phyloP scores from a whole-genome alignment of 139 green algal genomes.

The Zygnema circumcarinatum region DNA sequence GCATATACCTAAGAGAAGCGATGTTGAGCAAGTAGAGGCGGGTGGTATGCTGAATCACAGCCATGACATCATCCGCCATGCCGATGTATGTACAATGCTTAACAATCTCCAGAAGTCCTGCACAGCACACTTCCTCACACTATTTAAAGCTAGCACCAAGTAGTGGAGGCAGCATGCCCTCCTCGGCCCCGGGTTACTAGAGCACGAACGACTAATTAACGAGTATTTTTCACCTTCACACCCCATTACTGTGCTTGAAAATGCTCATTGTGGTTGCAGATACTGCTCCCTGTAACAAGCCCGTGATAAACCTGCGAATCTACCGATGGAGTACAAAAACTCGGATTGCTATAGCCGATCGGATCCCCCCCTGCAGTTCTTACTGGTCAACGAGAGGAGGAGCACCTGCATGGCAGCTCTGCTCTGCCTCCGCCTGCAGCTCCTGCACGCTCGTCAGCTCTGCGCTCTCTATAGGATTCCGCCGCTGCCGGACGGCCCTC shows the following conservation, averaged over 20 bases:
- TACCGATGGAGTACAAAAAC: no score
- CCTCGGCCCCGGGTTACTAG: neutral
- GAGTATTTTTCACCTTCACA: neutral
- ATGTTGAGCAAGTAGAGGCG: slow-evolving; percentile 85
- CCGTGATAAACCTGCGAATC: no score
- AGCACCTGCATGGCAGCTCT: slow-evolving; percentile 5
- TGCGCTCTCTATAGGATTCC: slow-evolving; percentile 15
- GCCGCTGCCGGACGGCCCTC: slow-evolving; percentile 53
- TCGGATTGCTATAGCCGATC: no score
- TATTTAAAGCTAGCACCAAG: no score
- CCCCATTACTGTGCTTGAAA: no score
- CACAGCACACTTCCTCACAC: no score
- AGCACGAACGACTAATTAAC: neutral
- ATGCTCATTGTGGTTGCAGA: no score
- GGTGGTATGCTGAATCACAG: slow-evolving; percentile 84
- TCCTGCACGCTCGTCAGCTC: slow-evolving; percentile 63
- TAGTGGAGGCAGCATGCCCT: neutral
- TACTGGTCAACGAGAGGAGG: no score
- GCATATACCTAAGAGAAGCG: slow-evolving; percentile 50
- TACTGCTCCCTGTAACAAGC: no score
- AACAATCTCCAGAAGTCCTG: slow-evolving; percentile 74
- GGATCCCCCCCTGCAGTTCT: no score
- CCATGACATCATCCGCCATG: slow-evolving; percentile 73
- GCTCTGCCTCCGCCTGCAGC: slow-evolving; percentile 70
- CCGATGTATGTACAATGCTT: slow-evolving; percentile 80